Conservation (phyloP, 345 rosid species). For the Aegle marmelos region DNA sequence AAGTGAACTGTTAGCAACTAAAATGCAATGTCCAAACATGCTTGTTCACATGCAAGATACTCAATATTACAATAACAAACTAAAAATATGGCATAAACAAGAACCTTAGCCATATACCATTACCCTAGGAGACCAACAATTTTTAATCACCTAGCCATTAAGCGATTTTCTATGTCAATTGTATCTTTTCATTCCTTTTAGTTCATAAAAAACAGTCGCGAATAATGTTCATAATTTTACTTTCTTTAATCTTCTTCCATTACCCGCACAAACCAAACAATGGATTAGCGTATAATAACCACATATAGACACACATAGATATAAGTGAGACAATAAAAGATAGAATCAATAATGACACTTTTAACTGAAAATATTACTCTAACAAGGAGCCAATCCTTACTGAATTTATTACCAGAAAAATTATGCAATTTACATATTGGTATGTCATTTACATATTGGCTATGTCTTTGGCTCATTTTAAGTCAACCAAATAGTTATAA, state of each 20-base stretch:
- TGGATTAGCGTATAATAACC: background rate
- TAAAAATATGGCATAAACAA: background rate
- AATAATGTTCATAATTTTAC: background rate
- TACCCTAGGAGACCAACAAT: background rate
- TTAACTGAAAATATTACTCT: background rate
- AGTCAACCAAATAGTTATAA: background rate
- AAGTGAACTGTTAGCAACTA: slow-evolving; percentile 27
- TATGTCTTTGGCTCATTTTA: background rate
- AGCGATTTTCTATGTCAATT: background rate
- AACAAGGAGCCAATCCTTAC: background rate
- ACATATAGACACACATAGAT: no score
- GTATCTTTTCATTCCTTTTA: background rate
- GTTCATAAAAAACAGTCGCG: background rate
- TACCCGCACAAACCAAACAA: background rate
- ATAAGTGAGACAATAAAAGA: background rate
- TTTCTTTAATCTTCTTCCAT: background rate
- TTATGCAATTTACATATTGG: background rate
- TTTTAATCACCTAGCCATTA: background rate
- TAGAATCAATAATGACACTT: background rate
- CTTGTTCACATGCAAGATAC: background rate
- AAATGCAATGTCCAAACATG: background rate
- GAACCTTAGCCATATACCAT: background rate
- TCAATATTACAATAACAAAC: background rate
- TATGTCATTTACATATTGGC: background rate
- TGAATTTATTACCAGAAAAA: background rate